Evolutionary conservation across 805 yeast species (phyloP), one percentile per base, ranked within the genome.

Genomic region (Saturnispora gosingensis): DNA sequence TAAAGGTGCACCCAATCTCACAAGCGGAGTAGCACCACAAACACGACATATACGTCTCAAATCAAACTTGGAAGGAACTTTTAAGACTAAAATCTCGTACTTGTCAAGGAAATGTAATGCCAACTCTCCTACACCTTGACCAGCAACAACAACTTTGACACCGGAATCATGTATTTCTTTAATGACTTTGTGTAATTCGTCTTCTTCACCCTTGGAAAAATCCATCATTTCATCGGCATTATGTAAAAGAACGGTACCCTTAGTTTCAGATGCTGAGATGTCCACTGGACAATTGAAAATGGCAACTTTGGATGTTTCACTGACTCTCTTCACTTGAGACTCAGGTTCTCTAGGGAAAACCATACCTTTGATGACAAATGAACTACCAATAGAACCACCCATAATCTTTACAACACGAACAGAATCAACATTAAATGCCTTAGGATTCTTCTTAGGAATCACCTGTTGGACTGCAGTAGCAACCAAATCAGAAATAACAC

Each of bases 291-390:
- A 84, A 8, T 96, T 88, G 72, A 76, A 93, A 2, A 89, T 90
- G 9, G 87, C 99, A 45, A 93, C 98, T 67, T 88, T 89, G 16
- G 95, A 81, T 59, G 76, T 81, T 45, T 67, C 62, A 9, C 61
- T 66, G 52, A 85, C 72, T 55, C 82, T 77, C 65, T 88, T 88
- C 47, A 90, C 70, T 58, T 81, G 82, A 15, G 97, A 95, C 67
- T 91, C 98, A n/a, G 98, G 97, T 68, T 89, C 96, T 61, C 95
- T 80, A 59, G 95, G 95, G 77, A 93, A 91, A 38, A 93, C 97
- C 99, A 93, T 93, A 59, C 99, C 99, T 70, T 86, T 88, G 57
- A 93, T 74, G 49, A 93, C 98, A 61, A 77, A 77, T 11, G 95
- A 85, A 60, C 76, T 75, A 36, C 73, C 70, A 59, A 93, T 73